Evolutionary conservation across 495 filamentous ascomycete genomes (phyloP), one percentile per base, ranked within the genome.

Genomic region (Penicillium cataractarum): DNA sequence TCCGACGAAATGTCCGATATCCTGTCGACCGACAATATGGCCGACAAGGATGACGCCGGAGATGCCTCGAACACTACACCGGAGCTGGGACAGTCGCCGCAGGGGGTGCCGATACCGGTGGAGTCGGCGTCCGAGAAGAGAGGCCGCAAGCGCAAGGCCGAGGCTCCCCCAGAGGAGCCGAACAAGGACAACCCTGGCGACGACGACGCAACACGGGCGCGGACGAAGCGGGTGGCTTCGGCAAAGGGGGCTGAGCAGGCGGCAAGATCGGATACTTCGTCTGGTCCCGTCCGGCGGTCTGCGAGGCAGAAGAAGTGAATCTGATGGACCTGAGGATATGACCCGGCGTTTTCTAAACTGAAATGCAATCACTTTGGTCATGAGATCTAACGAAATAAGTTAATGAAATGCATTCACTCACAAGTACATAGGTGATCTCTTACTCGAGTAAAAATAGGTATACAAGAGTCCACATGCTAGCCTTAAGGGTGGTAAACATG

Each of bases 81-180:
- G 1, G 66, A 70, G 32, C 35, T 52, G 10, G 35, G 46, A 6
- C 62, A 65, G 32, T 64, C 66, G 15, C 65, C 69, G 4, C 53
- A 69, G 57, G 55, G 55, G n/a, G 51, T 3, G 24, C 32, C 49
- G 2, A 27, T 10, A 3, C 19, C 49, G 12, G 31, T 50, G 26
- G 61, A 54, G 12, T 53, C 61, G 31, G 58, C 58, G 12, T 64
- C 70, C 13, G 35, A 65, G 9, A 67, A 65, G 40, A 67, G 63
- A 56, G 68, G 71, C 8, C 65, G 73, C 9, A 80, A 80, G 65
- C 75, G 78, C 39, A 80, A 80, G 66, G 76, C 76, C 3, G 71
- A 72, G 22, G 58, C 65, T 39, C 67, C 67, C 0, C 64, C 64
- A 0, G 62, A 71, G n/a, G 65, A 65, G 8, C 32, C 32, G 5